These are phyloP conservation scores for Laetiporus sulphureus DNA, from an alignment of 1,284 basidiomycete genomes.

Conservation along the genomic window DNA sequence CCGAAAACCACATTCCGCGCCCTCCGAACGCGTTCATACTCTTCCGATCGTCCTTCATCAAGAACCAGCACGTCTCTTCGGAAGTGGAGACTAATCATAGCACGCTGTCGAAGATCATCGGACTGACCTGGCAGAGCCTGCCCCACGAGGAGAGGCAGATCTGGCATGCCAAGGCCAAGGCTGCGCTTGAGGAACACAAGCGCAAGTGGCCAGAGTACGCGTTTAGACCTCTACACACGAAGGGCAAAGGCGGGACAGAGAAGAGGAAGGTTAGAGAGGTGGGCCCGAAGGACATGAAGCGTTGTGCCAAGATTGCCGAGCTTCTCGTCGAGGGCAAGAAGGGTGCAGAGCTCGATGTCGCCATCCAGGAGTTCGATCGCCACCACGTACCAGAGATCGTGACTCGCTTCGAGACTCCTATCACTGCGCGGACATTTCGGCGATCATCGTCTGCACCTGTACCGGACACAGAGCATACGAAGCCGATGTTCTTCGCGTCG, in stretches of 20 bases:
- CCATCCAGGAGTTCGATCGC: constrained; percentile 69
- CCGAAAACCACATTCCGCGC: constrained; percentile 79
- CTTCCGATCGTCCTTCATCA: constrained; percentile 86
- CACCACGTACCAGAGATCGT: constrained; percentile 57
- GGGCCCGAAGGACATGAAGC: constrained; percentile 61
- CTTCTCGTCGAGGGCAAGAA: constrained; percentile 69
- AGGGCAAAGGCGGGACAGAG: constrained; percentile 34
- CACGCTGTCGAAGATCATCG: constrained; percentile 49
- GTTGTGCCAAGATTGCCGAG: constrained; percentile 73
- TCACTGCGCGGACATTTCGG: constrained; percentile 55
- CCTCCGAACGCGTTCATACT: constrained; percentile 95
- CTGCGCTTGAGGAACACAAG: constrained; percentile 60
- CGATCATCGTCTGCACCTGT: constrained; percentile 43
- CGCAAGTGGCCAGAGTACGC: constrained; percentile 64
- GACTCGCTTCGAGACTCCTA: constrained; percentile 64
- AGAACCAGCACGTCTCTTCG: constrained; percentile 66
- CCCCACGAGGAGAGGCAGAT: constrained; percentile 61
- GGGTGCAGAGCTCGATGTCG: constrained; percentile 60
- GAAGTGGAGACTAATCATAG: constrained; percentile 79
- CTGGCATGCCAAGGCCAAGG: constrained; percentile 64
- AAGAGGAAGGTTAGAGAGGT: constrained; percentile 62
- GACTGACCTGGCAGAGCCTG: constrained; percentile 66
- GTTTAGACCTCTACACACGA: constrained; percentile 56
- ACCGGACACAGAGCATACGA: constrained; percentile 27
- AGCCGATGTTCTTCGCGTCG: constrained; percentile 19